These are phyloP conservation scores for Penicillium daleae DNA, from an alignment of 495 filamentous ascomycete species.

Conservation along the genomic window DNA sequence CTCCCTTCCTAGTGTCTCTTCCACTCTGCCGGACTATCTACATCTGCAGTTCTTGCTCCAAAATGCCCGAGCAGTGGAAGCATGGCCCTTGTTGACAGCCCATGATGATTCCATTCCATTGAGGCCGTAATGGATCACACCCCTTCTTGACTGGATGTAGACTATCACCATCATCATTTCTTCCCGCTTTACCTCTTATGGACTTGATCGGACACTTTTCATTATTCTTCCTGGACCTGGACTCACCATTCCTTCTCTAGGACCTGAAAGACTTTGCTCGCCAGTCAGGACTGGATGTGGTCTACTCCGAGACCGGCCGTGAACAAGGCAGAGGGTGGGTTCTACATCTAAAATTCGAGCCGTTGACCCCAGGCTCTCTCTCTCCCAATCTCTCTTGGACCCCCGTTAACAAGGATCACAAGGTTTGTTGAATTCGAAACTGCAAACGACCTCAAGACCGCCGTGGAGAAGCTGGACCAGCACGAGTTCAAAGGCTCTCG, in stretches of 20 bases:
- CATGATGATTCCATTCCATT: slow-evolving; percentile 3
- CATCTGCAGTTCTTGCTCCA: neutral
- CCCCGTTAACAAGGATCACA: slow-evolving; percentile 35
- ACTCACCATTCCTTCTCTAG: slow-evolving; percentile 60
- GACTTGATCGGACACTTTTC: slow-evolving; percentile 28
- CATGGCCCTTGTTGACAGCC: slow-evolving; percentile 1
- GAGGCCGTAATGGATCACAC: slow-evolving; percentile 15
- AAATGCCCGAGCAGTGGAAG: slow-evolving; percentile 9
- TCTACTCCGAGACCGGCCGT: slow-evolving; percentile 95
- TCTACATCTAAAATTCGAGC: slow-evolving; percentile 13
- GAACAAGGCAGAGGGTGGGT: slow-evolving; percentile 93
- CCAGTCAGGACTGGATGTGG: slow-evolving; percentile 93
- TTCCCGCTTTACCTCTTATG: slow-evolving; percentile 22
- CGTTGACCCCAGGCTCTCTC: slow-evolving; percentile 9
- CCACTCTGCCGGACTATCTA: neutral
- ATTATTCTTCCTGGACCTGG: slow-evolving; percentile 40
- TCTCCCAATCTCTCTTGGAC: neutral
- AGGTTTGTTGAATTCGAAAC: slow-evolving; percentile 99
- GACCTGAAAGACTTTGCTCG: slow-evolving; percentile 99
- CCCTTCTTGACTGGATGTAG: slow-evolving; percentile 27
- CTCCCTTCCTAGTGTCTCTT: slow-evolving; percentile 4
- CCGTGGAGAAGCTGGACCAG: slow-evolving; percentile 89
- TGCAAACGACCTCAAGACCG: slow-evolving; percentile 81
- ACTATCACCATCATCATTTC: slow-evolving; percentile 4
- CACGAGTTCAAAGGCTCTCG: slow-evolving; percentile 86